Conservation (phyloP, 2,329 filamentous ascomycete genomes). For the Fusarium tuaranense region DNA sequence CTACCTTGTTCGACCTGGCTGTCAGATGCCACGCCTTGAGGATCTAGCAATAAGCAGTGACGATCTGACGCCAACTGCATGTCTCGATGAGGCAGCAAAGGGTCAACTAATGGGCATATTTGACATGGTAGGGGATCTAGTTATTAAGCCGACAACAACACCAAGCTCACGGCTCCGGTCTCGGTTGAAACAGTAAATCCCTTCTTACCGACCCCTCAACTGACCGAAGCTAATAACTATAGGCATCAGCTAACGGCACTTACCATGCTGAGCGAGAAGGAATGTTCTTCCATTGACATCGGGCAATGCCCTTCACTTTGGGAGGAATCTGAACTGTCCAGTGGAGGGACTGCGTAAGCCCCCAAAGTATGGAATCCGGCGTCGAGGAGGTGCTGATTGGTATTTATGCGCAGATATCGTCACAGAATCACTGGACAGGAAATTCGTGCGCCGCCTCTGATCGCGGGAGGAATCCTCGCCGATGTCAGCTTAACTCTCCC, state of each 20-base stretch:
- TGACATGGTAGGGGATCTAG: background rate
- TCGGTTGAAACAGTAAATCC: background rate
- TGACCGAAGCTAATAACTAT: accelerated
- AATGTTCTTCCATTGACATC: background rate
- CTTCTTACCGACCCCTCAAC: accelerated
- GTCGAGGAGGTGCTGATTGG: background rate
- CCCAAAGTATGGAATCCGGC: accelerated
- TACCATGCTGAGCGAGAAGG: background rate
- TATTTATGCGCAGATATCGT: background rate
- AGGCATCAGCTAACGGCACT: conserved; percentile 10
- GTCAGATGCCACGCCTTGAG: background rate
- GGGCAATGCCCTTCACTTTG: background rate
- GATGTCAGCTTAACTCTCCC: background rate
- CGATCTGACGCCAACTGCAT: accelerated
- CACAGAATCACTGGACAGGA: background rate
- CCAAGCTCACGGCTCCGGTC: background rate
- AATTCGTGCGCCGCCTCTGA: accelerated
- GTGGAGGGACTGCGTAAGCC: background rate
- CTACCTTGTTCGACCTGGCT: background rate
- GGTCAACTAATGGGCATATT: background rate
- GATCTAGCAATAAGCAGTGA: background rate
- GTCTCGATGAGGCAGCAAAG: background rate
- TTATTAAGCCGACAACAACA: background rate
- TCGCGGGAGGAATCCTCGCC: background rate
- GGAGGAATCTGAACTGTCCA: background rate